phyloP scores from a whole-genome alignment of 345 rosid genomes.

The Passiflora organensis region DNA sequence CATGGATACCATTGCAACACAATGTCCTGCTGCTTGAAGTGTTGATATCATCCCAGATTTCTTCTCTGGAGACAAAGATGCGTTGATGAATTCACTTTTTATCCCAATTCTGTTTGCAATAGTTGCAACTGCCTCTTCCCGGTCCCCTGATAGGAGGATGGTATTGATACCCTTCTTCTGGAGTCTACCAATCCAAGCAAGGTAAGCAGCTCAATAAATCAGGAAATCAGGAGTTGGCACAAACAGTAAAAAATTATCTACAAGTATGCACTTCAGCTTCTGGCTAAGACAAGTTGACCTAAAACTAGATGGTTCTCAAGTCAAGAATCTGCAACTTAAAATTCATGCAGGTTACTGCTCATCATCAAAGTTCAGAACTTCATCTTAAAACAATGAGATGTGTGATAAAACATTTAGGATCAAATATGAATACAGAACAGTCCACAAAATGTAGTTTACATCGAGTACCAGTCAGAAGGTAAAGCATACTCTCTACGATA shows the following conservation, averaged over 20 bases:
- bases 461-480: too few species aligned
- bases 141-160: constrained; percentile 82
- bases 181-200: constrained; percentile 43
- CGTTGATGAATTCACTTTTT: constrained; percentile 47
- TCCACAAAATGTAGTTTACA: too few species aligned
- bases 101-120: constrained; percentile 73
- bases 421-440: too few species aligned
- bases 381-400: not conserved
- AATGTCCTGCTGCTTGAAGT: constrained; percentile 78
- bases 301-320: not conserved
- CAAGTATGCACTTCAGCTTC: too few species aligned
- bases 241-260: not conserved
- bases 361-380: not conserved
- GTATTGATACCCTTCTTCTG: constrained; percentile 76
- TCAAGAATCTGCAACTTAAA: not conserved
- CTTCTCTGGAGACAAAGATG: constrained; percentile 72
- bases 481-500: too few species aligned
- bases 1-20: constrained; percentile 69
- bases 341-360: not conserved
- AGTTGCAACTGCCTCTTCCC: constrained; percentile 95
- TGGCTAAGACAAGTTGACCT: not conserved
- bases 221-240: constrained; percentile 3
- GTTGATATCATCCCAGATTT: constrained; percentile 60
- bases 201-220: constrained; percentile 9
- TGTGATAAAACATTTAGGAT: not conserved